Percentiles rank a stretch among this genome's conserved stretches.
Conservation (phyloP, 108 stramenopile genomes). For the Pelagomonas calceolata region DNA sequence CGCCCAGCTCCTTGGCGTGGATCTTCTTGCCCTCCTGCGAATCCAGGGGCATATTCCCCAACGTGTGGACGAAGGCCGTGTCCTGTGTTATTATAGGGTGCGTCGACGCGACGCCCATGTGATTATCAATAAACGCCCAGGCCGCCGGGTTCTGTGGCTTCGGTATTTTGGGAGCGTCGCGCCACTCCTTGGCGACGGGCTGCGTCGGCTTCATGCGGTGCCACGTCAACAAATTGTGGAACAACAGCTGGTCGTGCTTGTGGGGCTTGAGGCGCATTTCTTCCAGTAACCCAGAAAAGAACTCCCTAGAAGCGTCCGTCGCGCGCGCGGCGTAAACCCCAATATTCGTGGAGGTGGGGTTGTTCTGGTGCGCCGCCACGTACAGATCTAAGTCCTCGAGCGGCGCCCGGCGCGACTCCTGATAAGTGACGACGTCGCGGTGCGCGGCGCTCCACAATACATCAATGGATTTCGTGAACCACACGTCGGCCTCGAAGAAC, state of each 20-base stretch:
- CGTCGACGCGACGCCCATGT: not conserved
- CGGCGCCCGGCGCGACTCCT: not conserved
- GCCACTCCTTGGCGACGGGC: not conserved
- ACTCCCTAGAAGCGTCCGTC: conserved; percentile 15
- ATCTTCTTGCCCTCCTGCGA: conserved; percentile 35
- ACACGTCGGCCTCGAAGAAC: conserved; percentile 42
- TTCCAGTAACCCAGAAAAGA: conserved; percentile 20
- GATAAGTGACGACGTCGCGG: not conserved
- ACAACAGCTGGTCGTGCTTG: conserved; percentile 33
- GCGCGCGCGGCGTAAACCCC: conserved; percentile 25
- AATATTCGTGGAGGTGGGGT: conserved; percentile 27
- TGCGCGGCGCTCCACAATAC: not conserved
- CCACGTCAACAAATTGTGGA: conserved; percentile 3
- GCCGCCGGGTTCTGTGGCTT: not conserved
- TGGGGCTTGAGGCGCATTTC: conserved; percentile 9
- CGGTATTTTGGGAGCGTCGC: not conserved
- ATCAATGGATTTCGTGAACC: conserved; percentile 29
- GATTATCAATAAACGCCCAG: not conserved
- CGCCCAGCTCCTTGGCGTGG: conserved; percentile 36
- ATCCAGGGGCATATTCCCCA: conserved; percentile 19
- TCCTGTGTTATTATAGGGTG: conserved; percentile 12
- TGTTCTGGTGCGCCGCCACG: conserved; percentile 25
- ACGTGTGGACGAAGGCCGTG: conserved; percentile 30
- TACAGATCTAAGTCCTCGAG: conserved; percentile 12
- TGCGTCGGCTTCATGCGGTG: not conserved